Evolutionary conservation across 2,329 filamentous ascomycete species (phyloP), one percentile per base, ranked within the genome.

Genomic region (Beauveria asiatica): DNA sequence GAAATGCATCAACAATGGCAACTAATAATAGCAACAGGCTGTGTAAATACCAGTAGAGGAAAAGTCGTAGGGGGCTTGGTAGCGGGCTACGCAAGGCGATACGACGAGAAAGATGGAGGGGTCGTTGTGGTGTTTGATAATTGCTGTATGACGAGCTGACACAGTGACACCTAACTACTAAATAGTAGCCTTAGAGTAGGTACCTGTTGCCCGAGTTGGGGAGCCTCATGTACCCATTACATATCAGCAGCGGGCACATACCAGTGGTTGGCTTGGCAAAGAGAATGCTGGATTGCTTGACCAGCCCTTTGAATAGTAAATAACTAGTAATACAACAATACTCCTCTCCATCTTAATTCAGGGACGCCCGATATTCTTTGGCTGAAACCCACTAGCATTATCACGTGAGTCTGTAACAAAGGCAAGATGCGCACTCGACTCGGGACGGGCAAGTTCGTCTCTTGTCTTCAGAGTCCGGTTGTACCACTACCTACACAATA

Each of bases 341-440:
- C 39, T 46, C 37, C 25, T 56, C 33, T 39, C 10, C 13, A 17
- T 57, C 55, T 57, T 41, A 53, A 30, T 44, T 44, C 52, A 54
- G 52, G 17, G 37, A 39, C 39, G 17, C 53, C 42, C 11, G 5
- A 21, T 21, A 27, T 30, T 21, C 33, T 49, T 25, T 49, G 25
- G 41, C 44, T 57, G 54, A 46, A 48, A 57, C 45, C 42, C 42
- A 23, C 54, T 57, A 41, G n/a, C 23, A 30, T 19, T 8, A 44
- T 54, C 52, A 54, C 52, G 52, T 54, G 52, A 54, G 52, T 39
- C 39, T 54, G 39, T 30, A 30, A 42, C 23, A 54, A 54, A 39
- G 23, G 39, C 23, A 9, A 53, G 21, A 41, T 53, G 51, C 37
- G 16, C 50, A 23, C 37, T 21, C 17, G 30, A 39, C 46, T 37